These are phyloP conservation scores for Vickermania spadyakhi DNA, from an alignment of 208 protist species.

Conservation along the genomic window DNA sequence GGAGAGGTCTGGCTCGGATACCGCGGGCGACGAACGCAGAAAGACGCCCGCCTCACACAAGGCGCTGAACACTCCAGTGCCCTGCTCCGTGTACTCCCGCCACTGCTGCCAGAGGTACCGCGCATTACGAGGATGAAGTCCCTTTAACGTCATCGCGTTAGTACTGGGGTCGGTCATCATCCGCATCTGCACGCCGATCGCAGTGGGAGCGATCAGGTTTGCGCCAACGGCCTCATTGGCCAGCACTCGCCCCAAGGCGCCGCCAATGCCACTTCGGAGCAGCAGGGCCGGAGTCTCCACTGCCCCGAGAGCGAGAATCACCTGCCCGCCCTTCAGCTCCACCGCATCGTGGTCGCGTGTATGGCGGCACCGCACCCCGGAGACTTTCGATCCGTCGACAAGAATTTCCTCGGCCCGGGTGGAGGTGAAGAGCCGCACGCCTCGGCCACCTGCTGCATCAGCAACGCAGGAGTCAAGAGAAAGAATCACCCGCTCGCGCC, in stretches of 20 bases:
- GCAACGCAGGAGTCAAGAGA: neutral
- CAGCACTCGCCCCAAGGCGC: conserved; percentile 20
- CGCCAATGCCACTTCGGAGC: conserved; percentile 42
- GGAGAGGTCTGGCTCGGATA: conserved; percentile 29
- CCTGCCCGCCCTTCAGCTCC: conserved; percentile 7
- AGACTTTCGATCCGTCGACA: neutral
- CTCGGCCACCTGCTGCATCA: neutral
- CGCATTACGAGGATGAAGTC: conserved; percentile 44
- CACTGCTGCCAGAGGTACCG: conserved; percentile 48
- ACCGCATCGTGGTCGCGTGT: neutral
- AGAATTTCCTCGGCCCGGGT: neutral
- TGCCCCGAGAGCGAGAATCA: conserved; percentile 42
- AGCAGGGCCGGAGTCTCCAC: conserved; percentile 49
- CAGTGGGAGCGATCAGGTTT: conserved; percentile 32
- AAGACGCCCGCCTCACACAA: conserved; percentile 47
- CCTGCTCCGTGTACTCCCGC: conserved; percentile 62
- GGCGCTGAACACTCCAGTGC: conserved; percentile 44
- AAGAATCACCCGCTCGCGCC: conserved; percentile 20
- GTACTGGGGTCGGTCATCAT: neutral
- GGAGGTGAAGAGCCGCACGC: neutral
- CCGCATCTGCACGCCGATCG: neutral
- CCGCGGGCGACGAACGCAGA: conserved; percentile 30
- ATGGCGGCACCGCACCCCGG: neutral
- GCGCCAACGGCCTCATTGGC: conserved; percentile 32
- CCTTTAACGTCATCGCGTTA: conserved; percentile 18